phyloP scores from a whole-genome alignment of 2,329 filamentous ascomycete species.

The Calonectria pseudoreteaudii region DNA sequence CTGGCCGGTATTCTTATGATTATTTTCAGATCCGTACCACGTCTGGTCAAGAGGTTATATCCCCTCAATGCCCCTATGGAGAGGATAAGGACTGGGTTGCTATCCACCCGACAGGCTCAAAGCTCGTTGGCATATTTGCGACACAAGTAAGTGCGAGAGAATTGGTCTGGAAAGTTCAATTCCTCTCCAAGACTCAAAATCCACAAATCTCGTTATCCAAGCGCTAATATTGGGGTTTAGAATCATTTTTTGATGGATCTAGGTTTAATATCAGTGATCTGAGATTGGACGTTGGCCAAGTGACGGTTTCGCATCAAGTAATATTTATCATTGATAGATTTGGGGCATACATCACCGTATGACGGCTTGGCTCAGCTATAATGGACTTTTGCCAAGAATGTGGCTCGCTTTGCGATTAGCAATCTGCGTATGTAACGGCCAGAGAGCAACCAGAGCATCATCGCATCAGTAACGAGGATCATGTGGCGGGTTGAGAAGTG shows the following conservation, averaged over 20 bases:
- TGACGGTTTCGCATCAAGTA: too few species aligned
- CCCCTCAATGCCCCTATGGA: slow-evolving; percentile 1
- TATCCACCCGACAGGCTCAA: slow-evolving; percentile 20
- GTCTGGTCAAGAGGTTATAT: slow-evolving; percentile 1
- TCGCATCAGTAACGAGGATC: too few species aligned
- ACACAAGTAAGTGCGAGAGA: slow-evolving; percentile 6
- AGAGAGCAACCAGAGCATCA: too few species aligned
- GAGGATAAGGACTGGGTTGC: slow-evolving; percentile 12
- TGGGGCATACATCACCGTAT: too few species aligned
- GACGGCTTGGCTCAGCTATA: too few species aligned
- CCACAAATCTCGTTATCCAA: background rate
- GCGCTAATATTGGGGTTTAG: background rate
- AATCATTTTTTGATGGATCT: background rate
- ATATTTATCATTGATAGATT: too few species aligned
- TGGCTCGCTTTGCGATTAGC: too few species aligned
- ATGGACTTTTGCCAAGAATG: too few species aligned
- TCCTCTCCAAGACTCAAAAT: fast-evolving
- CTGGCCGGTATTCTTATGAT: background rate
- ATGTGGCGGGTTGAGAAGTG: too few species aligned
- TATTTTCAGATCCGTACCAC: slow-evolving; percentile 20
- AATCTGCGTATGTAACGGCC: too few species aligned
- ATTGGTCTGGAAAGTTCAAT: background rate
- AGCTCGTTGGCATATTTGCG: slow-evolving; percentile 26
- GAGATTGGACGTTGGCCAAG: background rate
- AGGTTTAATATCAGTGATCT: background rate